A percentile compares a stretch with the other conserved stretches of the same genome.
These are phyloP conservation scores for Russula lepida DNA, from an alignment of 768 basidiomycete genomes.

Conservation along the genomic window DNA sequence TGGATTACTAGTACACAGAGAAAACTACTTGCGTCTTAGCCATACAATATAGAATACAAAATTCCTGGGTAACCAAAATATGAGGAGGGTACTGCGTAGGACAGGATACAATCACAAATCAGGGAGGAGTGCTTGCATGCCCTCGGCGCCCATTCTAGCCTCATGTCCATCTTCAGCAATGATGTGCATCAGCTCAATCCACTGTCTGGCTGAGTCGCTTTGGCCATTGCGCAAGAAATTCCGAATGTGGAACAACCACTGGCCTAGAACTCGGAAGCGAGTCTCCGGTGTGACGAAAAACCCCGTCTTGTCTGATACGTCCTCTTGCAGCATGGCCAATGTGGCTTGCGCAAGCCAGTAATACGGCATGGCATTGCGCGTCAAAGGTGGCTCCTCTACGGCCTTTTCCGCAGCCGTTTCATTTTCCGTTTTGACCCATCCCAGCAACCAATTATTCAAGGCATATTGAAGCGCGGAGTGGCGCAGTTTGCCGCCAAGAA, in stretches of 20 bases:
- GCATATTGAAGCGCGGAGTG: constrained; percentile 35
- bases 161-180: constrained; percentile 14
- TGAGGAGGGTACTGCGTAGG: background rate
- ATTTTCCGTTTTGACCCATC: constrained; percentile 31
- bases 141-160: background rate
- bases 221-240: constrained; percentile 14
- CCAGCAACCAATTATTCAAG: constrained; percentile 46
- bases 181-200: constrained; percentile 20
- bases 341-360: constrained; percentile 49
- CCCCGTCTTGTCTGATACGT: constrained; percentile 27
- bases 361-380: constrained; percentile 35
- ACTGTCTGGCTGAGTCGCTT: constrained; percentile 13
- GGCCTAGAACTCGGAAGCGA: constrained; percentile 18
- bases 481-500: constrained; percentile 12
- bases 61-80: background rate
- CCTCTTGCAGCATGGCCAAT: constrained; percentile 38
- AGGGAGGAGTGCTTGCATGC: constrained; percentile 16
- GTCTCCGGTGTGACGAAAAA: constrained; percentile 12
- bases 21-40: background rate
- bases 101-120: constrained; percentile 5
- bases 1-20: background rate
- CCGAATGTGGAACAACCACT: constrained; percentile 19
- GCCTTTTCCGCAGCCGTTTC: constrained; percentile 10
- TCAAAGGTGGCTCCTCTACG: constrained; percentile 13
- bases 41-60: constrained; percentile 1